These are phyloP conservation scores for Talaromyces sp. DNA, from an alignment of 2,329 filamentous ascomycete genomes.

Conservation along the genomic window DNA sequence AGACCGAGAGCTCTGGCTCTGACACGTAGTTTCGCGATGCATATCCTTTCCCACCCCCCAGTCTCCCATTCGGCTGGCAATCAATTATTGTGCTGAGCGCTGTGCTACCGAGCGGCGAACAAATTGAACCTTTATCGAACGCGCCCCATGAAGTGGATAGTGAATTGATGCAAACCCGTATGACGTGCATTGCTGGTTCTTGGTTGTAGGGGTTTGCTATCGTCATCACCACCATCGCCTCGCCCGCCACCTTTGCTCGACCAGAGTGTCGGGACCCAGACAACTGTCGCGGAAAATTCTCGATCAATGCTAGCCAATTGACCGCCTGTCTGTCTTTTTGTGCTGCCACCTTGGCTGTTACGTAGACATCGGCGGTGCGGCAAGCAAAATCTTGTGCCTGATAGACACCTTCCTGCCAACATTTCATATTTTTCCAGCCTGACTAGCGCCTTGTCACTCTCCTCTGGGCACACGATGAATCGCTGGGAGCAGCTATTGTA, in stretches of 20 bases:
- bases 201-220: slow-evolving; percentile 4
- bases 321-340: slow-evolving; percentile 10
- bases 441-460: slow-evolving; percentile 17
- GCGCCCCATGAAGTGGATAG: background rate
- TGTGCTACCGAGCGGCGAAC: background rate
- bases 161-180: slow-evolving; percentile 5
- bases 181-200: slow-evolving; percentile 14
- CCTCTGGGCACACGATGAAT: slow-evolving; percentile 31
- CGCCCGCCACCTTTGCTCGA: slow-evolving; percentile 6
- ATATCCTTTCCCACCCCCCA: slow-evolving; percentile 7
- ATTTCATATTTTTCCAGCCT: slow-evolving; percentile 15
- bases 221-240: background rate
- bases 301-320: slow-evolving; percentile 10
- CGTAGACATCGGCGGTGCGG: slow-evolving; percentile 7
- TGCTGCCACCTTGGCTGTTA: slow-evolving; percentile 6
- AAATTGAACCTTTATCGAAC: background rate
- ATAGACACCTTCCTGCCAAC: slow-evolving; percentile 16
- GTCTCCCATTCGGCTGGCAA: background rate
- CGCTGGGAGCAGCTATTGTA: slow-evolving; percentile 17
- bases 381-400: slow-evolving; percentile 9
- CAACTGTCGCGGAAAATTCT: slow-evolving; percentile 1
- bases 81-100: background rate
- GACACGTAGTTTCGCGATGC: slow-evolving; percentile 19
- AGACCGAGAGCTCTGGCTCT: slow-evolving; percentile 24
- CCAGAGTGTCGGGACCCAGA: slow-evolving; percentile 3